A percentile compares a stretch with the other conserved stretches of the same genome.
Conservation (phyloP, 768 basidiomycete species). For the Calocybe indica region DNA sequence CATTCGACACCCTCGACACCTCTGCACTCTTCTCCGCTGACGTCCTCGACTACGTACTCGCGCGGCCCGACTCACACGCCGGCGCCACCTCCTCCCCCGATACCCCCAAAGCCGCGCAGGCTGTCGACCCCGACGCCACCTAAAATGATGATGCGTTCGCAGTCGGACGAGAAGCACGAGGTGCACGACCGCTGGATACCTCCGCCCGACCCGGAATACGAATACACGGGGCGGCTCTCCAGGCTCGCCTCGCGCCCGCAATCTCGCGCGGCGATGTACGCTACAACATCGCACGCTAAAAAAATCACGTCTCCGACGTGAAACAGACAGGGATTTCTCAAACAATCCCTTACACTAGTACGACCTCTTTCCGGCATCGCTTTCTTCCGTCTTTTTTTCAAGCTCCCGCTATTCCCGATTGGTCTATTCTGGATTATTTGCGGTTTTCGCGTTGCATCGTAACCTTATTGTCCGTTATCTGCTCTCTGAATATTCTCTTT, state of each 20-base stretch:
- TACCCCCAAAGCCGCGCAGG: constrained; percentile 40
- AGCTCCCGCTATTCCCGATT: too few relatives aligned
- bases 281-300: too few relatives aligned
- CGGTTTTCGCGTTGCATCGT: too few relatives aligned
- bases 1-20: constrained; percentile 23
- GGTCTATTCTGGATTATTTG: too few relatives aligned
- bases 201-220: constrained; percentile 20
- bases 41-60: too few relatives aligned
- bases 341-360: too few relatives aligned
- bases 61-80: constrained; percentile 13
- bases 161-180: constrained; percentile 61
- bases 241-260: constrained; percentile 18
- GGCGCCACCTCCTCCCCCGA: constrained; percentile 17
- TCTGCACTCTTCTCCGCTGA: constrained; percentile 13
- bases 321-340: too few relatives aligned
- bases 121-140: constrained; percentile 49
- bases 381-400: too few relatives aligned
- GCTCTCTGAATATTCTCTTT: too few relatives aligned
- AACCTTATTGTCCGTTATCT: too few relatives aligned
- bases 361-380: too few relatives aligned
- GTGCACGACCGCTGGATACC: constrained; percentile 66
- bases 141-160: constrained; percentile 47
- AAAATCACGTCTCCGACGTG: too few relatives aligned
- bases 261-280: constrained; percentile 19
- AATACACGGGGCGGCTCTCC: constrained; percentile 6